Conservation (phyloP, 768 basidiomycete species). For the Leccinum ochraceum region DNA sequence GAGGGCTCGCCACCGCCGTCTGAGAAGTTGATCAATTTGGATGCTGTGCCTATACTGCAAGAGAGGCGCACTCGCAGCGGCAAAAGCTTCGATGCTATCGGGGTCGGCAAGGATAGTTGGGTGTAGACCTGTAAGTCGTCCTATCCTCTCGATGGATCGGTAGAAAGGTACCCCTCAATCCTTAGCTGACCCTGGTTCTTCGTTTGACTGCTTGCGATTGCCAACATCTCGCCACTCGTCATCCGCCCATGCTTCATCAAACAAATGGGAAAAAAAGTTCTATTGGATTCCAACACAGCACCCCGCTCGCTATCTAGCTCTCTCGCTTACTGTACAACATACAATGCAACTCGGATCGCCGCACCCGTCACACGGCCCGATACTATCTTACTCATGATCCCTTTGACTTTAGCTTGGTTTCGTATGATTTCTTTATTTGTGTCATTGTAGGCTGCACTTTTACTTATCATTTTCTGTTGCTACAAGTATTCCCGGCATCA, state of each 20-base stretch:
- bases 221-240: not conserved
- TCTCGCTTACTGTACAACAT: conserved; percentile 29
- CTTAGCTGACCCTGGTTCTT: conserved; percentile 4
- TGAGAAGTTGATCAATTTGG: conserved; percentile 79
- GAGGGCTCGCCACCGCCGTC: conserved; percentile 83
- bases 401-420: conserved; percentile 20
- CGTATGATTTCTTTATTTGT: conserved; percentile 28
- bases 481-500: conserved; percentile 31
- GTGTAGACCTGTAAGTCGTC: conserved; percentile 53
- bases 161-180: conserved; percentile 45
- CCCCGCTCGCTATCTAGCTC: conserved; percentile 17
- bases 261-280: conserved; percentile 8
- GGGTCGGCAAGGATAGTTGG: conserved; percentile 77
- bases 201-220: not conserved
- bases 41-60: conserved; percentile 65
- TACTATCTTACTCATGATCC: conserved; percentile 20
- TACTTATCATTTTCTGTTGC: conserved; percentile 34
- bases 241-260: conserved; percentile 10
- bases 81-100: conserved; percentile 81
- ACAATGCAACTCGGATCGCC: conserved; percentile 22
- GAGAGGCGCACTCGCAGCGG: conserved; percentile 82
- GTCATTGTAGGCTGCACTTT: conserved; percentile 26
- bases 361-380: conserved; percentile 12
- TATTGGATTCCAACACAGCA: conserved; percentile 9
- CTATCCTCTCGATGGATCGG: conserved; percentile 42